Conservation (phyloP, 2,329 filamentous ascomycete species). For the Ophiosphaerella korrae region DNA sequence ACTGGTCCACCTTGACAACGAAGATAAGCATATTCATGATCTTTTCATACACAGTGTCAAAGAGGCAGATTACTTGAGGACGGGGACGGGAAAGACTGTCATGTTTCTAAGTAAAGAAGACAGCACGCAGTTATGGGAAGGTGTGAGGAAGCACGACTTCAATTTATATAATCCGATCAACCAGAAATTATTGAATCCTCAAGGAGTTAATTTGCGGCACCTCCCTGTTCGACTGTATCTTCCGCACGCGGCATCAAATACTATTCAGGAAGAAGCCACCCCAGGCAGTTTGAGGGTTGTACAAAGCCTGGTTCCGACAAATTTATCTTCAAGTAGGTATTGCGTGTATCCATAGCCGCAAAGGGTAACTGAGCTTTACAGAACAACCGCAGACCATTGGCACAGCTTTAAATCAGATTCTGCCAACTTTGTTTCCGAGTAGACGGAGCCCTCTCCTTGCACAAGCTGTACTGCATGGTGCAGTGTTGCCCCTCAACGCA, state of each 20-base stretch:
- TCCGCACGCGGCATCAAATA: conserved; percentile 51
- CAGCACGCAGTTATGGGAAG: conserved; percentile 80
- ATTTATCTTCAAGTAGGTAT: conserved; percentile 45
- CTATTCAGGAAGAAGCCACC: conserved; percentile 24
- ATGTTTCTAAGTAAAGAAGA: conserved; percentile 87
- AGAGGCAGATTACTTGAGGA: conserved; percentile 85
- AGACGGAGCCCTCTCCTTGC: conserved; percentile 83
- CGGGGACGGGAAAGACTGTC: conserved; percentile 85
- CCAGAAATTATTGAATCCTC: conserved; percentile 73
- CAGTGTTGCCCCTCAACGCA: conserved; percentile 77
- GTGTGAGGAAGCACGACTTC: conserved; percentile 79
- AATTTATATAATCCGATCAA: conserved; percentile 74
- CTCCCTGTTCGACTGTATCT: conserved; percentile 91
- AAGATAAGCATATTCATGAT: conserved; percentile 64
- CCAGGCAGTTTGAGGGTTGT: conserved; percentile 59
- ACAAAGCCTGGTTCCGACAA: conserved; percentile 72
- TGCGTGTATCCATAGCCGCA: neutral
- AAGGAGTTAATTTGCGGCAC: conserved; percentile 71
- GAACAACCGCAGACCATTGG: conserved; percentile 73
- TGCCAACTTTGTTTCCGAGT: conserved; percentile 87
- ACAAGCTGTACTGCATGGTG: conserved; percentile 83
- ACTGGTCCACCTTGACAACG: conserved; percentile 61
- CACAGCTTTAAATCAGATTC: conserved; percentile 71
- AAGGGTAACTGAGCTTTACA: conserved; percentile 22
- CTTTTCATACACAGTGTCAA: conserved; percentile 73